Evolutionary conservation across 169 alveolate species (phyloP).

Genomic region (Cryptosporidium canis): DNA sequence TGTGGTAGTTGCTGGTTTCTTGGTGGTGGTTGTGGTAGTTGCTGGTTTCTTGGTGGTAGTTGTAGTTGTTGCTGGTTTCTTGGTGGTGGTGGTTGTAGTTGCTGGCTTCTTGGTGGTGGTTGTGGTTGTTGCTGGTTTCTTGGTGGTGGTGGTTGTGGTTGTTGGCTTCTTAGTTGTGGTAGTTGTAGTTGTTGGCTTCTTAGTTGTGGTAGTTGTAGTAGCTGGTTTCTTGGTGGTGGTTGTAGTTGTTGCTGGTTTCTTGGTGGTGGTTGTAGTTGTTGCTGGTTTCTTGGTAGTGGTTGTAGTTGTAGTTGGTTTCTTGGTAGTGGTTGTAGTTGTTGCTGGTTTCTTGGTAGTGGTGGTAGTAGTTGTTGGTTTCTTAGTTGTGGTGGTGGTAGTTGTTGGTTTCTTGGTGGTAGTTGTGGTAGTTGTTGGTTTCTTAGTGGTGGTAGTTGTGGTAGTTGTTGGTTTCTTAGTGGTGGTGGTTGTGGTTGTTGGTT

Average conservation of each 20-base stretch:
- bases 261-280: constrained; percentile 12
- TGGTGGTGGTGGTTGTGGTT: background rate
- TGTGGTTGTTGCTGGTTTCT: constrained; percentile 4
- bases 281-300: background rate
- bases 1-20: background rate
- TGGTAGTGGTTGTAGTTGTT: constrained; percentile 21
- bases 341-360: background rate
- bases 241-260: background rate
- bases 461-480: background rate
- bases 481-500: constrained; percentile 41
- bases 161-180: background rate
- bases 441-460: background rate
- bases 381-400: background rate
- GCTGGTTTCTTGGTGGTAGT: constrained; percentile 12
- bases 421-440: background rate
- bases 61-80: constrained; percentile 22
- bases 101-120: constrained; percentile 1
- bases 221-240: constrained; percentile 4
- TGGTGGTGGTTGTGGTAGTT: constrained; percentile 7
- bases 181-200: background rate
- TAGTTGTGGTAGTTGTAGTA: constrained; percentile 7
- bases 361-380: background rate
- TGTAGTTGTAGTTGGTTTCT: background rate
- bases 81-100: constrained; percentile 1
- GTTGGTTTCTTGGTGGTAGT: background rate